These are phyloP conservation scores for Alternaria triticina DNA, from an alignment of 2,329 filamentous ascomycete species.

Conservation along the genomic window DNA sequence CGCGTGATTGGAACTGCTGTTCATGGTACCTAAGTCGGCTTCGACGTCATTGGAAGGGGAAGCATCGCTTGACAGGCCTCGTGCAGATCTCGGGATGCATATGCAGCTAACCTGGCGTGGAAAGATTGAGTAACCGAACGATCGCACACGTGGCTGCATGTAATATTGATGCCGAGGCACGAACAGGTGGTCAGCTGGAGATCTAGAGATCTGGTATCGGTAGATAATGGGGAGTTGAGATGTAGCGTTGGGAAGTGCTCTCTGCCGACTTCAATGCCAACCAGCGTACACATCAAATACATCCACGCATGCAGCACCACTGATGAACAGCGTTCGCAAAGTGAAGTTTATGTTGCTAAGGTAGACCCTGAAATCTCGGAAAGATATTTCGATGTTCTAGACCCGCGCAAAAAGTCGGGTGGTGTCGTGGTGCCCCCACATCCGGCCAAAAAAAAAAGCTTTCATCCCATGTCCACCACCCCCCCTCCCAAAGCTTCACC, in stretches of 20 bases:
- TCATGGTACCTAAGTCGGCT: background rate
- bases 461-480: too few relatives aligned
- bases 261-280: background rate
- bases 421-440: background rate
- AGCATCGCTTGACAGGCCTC: constrained; percentile 14
- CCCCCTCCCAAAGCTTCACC: too few relatives aligned
- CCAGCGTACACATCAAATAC: background rate
- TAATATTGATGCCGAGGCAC: constrained; percentile 5
- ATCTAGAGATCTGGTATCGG: background rate
- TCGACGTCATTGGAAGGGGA: constrained; percentile 14
- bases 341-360: background rate
- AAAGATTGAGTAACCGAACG: constrained; percentile 22
- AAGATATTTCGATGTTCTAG: background rate
- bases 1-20: constrained; percentile 10
- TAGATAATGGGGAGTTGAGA: background rate
- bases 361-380: background rate
- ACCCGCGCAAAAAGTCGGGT: background rate
- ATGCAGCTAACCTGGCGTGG: constrained; percentile 22
- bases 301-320: background rate
- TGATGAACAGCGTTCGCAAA: background rate
- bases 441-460: too few relatives aligned
- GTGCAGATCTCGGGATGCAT: constrained; percentile 18
- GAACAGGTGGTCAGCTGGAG: background rate
- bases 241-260: background rate
- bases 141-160: constrained; percentile 18